These are phyloP conservation scores for Citropsis articulata DNA, from an alignment of 345 rosid species.

Conservation along the genomic window DNA sequence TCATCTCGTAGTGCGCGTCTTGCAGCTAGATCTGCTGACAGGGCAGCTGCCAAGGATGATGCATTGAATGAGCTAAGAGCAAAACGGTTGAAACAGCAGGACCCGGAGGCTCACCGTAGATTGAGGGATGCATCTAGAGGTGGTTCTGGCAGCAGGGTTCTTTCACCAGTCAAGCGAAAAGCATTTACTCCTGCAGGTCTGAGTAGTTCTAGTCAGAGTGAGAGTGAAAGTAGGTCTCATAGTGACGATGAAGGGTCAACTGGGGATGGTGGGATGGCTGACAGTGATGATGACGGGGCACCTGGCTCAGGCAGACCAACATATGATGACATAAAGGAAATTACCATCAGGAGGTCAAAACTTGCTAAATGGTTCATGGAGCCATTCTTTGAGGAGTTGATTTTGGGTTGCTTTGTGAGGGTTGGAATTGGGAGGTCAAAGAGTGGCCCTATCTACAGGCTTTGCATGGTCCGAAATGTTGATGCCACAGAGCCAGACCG, in stretches of 20 bases:
- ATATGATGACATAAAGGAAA: slow-evolving; percentile 79
- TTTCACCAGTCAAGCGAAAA: slow-evolving; percentile 70
- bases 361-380: slow-evolving; percentile 98
- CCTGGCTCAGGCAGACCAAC: slow-evolving; percentile 56
- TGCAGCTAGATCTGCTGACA: slow-evolving; percentile 89
- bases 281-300: slow-evolving; percentile 87
- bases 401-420: slow-evolving; percentile 92
- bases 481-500: slow-evolving; percentile 86
- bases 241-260: slow-evolving; percentile 86
- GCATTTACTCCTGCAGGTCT: slow-evolving; percentile 52
- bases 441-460: slow-evolving; percentile 74
- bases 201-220: slow-evolving; percentile 90
- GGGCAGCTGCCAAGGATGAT: slow-evolving; percentile 93
- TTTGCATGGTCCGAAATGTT: slow-evolving; percentile 84
- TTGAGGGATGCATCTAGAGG: slow-evolving; percentile 75
- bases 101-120: slow-evolving; percentile 77
- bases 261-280: slow-evolving; percentile 82
- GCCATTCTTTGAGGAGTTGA: slow-evolving; percentile 97
- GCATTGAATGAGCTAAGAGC: slow-evolving; percentile 89
- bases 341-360: slow-evolving; percentile 84
- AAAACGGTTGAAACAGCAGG: slow-evolving; percentile 88
- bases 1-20: slow-evolving; percentile 72
- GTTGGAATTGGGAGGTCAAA: slow-evolving; percentile 92
- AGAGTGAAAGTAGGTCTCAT: slow-evolving; percentile 74
- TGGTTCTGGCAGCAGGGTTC: slow-evolving; percentile 52